phyloP scores from a whole-genome alignment of 805 yeast species.

The Wickerhamiella kurtzmanii region DNA sequence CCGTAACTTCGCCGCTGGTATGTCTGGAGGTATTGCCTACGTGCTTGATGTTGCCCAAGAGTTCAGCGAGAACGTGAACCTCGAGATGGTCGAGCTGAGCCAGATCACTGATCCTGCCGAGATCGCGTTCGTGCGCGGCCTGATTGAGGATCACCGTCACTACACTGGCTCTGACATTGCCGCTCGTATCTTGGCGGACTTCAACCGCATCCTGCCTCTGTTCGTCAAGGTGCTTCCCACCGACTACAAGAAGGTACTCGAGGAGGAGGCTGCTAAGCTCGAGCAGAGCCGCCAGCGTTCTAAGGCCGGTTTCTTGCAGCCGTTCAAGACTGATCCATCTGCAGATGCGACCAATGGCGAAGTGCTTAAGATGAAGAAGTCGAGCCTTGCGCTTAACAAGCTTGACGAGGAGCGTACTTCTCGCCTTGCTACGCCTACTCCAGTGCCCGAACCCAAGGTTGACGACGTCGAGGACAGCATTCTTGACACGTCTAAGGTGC shows the following conservation, averaged over 20 bases:
- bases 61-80: slow-evolving; percentile 65
- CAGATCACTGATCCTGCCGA: slow-evolving; percentile 74
- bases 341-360: slow-evolving; percentile 86
- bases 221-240: slow-evolving; percentile 87
- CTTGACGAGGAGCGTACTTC: neutral
- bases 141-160: slow-evolving; percentile 89
- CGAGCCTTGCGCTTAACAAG: slow-evolving; percentile 14
- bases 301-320: slow-evolving; percentile 47
- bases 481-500: slow-evolving; percentile 50
- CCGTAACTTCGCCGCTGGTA: slow-evolving; percentile 91
- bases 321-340: slow-evolving; percentile 66
- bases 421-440: slow-evolving; percentile 3
- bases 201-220: slow-evolving; percentile 74
- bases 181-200: slow-evolving; percentile 64
- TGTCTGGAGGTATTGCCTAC: slow-evolving; percentile 98
- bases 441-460: slow-evolving; percentile 58
- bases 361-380: slow-evolving; percentile 35
- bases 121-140: slow-evolving; percentile 83
- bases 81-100: slow-evolving; percentile 68
- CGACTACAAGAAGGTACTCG: slow-evolving; percentile 83
- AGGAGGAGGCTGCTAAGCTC: slow-evolving; percentile 51
- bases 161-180: slow-evolving; percentile 90
- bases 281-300: slow-evolving; percentile 48
- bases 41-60: slow-evolving; percentile 93
- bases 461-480: slow-evolving; percentile 84